Evolutionary conservation across 495 filamentous ascomycete genomes (phyloP).

Genomic region (Clohesyomyces aquaticus): DNA sequence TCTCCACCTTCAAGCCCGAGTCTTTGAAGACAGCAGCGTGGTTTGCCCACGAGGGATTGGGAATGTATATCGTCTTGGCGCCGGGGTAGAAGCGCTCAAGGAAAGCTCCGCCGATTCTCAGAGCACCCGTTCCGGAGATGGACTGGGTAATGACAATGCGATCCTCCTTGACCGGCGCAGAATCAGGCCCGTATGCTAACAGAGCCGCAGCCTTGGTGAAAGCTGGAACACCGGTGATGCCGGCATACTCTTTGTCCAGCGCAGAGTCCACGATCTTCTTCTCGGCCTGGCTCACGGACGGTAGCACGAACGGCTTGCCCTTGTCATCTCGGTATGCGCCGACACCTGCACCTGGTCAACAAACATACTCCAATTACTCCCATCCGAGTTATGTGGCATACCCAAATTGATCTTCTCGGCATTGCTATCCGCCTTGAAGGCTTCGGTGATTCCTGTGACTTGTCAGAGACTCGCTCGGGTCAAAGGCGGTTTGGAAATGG

Average conservation of each 20-base stretch:
- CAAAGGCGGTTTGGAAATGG: background rate
- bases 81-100: conserved; percentile 85
- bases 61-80: conserved; percentile 93
- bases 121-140: conserved; percentile 95
- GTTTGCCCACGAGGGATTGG: conserved; percentile 97
- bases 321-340: conserved; percentile 89
- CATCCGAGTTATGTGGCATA: conserved; percentile 49
- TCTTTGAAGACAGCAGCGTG: conserved; percentile 96
- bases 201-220: conserved; percentile 91
- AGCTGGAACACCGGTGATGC: conserved; percentile 90
- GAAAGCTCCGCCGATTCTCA: conserved; percentile 94
- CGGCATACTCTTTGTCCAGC: conserved; percentile 96
- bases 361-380: conserved; percentile 6
- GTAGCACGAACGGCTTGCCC: conserved; percentile 96
- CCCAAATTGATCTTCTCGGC: conserved; percentile 96
- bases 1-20: conserved; percentile 83
- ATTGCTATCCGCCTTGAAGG: conserved; percentile 94
- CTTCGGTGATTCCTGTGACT: conserved; percentile 83
- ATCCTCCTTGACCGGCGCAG: conserved; percentile 71
- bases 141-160: conserved; percentile 92
- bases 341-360: conserved; percentile 57
- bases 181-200: conserved; percentile 86
- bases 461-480: conserved; percentile 2
- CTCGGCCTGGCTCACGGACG: conserved; percentile 88
- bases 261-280: conserved; percentile 75